These are phyloP conservation scores for Beta vulgaris DNA, from an alignment of 148 eudicot species.

Conservation along the genomic window DNA sequence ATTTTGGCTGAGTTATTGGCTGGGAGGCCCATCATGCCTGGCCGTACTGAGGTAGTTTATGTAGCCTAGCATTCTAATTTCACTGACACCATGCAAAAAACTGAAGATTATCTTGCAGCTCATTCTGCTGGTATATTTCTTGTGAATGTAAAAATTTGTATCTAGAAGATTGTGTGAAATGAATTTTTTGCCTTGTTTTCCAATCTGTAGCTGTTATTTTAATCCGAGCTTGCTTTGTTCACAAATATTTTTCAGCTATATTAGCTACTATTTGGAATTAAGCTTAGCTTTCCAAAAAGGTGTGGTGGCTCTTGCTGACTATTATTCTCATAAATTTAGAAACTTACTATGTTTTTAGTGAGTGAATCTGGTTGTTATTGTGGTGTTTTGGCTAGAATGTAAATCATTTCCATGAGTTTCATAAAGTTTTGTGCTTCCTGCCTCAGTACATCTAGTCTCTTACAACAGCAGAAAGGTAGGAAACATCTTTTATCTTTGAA, in stretches of 20 bases:
- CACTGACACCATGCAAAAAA: neutral
- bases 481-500: neutral
- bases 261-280: neutral
- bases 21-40: conserved; percentile 78
- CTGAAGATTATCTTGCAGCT: neutral
- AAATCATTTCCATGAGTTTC: neutral
- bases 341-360: neutral
- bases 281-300: neutral
- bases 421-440: neutral
- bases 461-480: neutral
- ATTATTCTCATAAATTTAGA: neutral
- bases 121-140: neutral
- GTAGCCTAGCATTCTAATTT: neutral
- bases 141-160: neutral
- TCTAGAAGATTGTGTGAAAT: neutral
- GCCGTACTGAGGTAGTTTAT: conserved; percentile 58
- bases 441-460: neutral
- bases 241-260: neutral
- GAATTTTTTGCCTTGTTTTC: neutral
- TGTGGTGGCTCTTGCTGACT: neutral
- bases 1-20: conserved; percentile 71
- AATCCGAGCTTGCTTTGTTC: neutral
- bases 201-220: neutral
- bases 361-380: neutral
- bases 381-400: conserved; percentile 2